A percentile compares a stretch with the other conserved stretches of the same genome.
Conservation (phyloP, 2,329 filamentous ascomycete genomes). For the Fusarium siculi region DNA sequence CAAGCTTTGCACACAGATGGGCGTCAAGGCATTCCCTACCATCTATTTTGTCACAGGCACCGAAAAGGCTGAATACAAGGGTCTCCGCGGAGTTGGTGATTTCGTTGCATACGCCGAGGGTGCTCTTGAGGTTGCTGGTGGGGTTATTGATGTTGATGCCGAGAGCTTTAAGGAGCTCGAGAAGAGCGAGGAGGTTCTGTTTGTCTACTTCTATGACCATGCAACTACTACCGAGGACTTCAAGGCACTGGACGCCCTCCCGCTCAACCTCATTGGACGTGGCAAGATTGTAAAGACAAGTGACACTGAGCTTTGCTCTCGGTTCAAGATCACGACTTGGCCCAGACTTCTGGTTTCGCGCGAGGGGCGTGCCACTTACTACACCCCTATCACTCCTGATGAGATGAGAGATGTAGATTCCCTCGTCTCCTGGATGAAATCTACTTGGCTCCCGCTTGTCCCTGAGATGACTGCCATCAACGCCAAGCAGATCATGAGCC, state of each 20-base stretch:
- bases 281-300: conserved; percentile 93
- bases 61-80: conserved; percentile 92
- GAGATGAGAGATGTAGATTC: conserved; percentile 89
- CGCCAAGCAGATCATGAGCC: conserved; percentile 93
- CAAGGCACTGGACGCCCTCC: conserved; percentile 83
- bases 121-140: conserved; percentile 79
- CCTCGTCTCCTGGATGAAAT: conserved; percentile 92
- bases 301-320: conserved; percentile 77
- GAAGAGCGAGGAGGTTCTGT: conserved; percentile 93
- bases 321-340: conserved; percentile 97
- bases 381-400: conserved; percentile 83
- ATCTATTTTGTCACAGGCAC: conserved; percentile 92
- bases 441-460: conserved; percentile 94
- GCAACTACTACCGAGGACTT: conserved; percentile 96
- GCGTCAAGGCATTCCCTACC: conserved; percentile 83
- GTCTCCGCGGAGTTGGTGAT: conserved; percentile 91
- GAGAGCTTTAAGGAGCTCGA: conserved; percentile 83
- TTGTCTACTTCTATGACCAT: conserved; percentile 97
- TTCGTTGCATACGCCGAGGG: conserved; percentile 88
- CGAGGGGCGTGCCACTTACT: conserved; percentile 91
- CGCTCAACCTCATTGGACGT: conserved; percentile 88
- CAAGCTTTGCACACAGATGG: conserved; percentile 91
- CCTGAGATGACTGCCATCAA: conserved; percentile 93
- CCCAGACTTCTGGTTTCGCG: conserved; percentile 90
- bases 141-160: conserved; percentile 84